Evolutionary conservation across 2,329 filamentous ascomycete genomes (phyloP).

Genomic region (Apiospora saccharicola): DNA sequence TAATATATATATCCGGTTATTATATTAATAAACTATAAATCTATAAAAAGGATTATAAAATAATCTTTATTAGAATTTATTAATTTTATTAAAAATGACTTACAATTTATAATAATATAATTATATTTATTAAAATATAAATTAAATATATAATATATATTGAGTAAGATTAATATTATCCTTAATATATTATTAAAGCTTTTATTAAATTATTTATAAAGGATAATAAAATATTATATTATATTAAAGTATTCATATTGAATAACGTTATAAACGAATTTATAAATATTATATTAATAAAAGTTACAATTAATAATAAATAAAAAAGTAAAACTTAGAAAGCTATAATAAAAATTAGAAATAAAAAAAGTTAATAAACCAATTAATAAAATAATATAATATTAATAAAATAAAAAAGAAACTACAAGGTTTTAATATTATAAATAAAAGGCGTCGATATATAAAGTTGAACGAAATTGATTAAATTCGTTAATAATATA

Average conservation of each 20-base stretch:
- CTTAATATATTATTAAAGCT: not conserved
- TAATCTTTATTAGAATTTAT: not conserved
- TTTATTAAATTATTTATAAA: not conserved
- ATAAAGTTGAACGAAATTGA: not conserved
- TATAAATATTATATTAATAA: not conserved
- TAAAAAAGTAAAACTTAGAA: too few species aligned
- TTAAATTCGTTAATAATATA: not conserved
- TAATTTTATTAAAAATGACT: not conserved
- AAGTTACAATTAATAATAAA: not conserved
- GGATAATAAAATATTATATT: not conserved
- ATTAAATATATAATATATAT: not conserved
- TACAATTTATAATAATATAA: not conserved
- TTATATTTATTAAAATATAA: not conserved
- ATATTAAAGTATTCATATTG: not conserved
- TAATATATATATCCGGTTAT: not conserved
- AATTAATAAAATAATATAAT: not conserved
- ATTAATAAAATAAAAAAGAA: not conserved
- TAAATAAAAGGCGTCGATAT: too few species aligned
- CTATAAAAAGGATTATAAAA: not conserved
- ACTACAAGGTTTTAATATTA: too few species aligned
- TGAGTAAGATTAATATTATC: not conserved
- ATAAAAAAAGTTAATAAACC: too few species aligned
- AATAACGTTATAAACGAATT: not conserved
- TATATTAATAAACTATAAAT: not conserved
- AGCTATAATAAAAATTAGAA: too few species aligned